These are phyloP conservation scores for Musa itinerans DNA, from an alignment of 176 grass and related monocot species.

Conservation along the genomic window DNA sequence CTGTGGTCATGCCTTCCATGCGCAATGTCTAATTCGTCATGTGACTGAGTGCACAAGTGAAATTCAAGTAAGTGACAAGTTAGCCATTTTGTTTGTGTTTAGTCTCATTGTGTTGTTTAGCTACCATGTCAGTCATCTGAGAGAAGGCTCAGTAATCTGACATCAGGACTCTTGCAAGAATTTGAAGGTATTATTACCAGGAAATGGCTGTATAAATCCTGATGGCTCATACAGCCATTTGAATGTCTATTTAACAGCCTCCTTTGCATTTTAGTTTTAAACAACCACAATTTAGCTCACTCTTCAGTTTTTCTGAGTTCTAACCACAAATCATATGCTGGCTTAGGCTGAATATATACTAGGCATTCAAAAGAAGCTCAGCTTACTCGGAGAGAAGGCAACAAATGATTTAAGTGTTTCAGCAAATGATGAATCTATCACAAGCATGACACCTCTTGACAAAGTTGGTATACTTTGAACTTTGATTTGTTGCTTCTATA, in stretches of 20 bases:
- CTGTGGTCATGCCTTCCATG: slow-evolving; percentile 84
- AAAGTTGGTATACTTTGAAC: slow-evolving; percentile 43
- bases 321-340: not conserved
- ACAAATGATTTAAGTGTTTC: slow-evolving; percentile 37
- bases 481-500: slow-evolving; percentile 8
- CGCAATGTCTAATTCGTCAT: slow-evolving; percentile 83
- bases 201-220: not conserved
- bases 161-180: not conserved
- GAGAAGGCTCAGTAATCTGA: not conserved
- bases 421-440: slow-evolving; percentile 40
- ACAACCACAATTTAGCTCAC: not conserved
- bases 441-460: slow-evolving; percentile 42
- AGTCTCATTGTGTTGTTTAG: not conserved
- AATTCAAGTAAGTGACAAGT: slow-evolving; percentile 49
- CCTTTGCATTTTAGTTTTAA: not conserved
- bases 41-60: slow-evolving; percentile 61
- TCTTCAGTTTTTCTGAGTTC: not conserved
- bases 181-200: not conserved
- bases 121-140: not conserved
- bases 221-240: not conserved
- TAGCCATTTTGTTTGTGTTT: not conserved
- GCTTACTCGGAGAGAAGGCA: slow-evolving; percentile 52
- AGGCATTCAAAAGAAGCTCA: slow-evolving; percentile 78
- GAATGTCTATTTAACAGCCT: not conserved
- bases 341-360: slow-evolving; percentile 72